Percentiles rank a stretch among this genome's conserved stretches.
Conservation (phyloP, 1,284 basidiomycete genomes). For the Pisolithus thermaeus region DNA sequence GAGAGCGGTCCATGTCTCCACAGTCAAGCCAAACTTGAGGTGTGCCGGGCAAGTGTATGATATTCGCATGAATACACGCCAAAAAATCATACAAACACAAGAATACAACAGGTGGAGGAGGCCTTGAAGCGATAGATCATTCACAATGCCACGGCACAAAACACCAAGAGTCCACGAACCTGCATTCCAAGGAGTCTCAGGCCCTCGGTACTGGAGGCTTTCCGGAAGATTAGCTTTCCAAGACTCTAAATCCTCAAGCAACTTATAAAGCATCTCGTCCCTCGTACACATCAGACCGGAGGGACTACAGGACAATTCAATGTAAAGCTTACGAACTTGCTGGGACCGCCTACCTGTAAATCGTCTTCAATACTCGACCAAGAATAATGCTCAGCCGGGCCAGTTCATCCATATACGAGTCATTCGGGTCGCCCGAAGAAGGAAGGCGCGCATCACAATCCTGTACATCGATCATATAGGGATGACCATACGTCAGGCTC, state of each 20-base stretch:
- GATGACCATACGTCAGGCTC: slow-evolving; percentile 76
- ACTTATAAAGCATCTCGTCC: slow-evolving; percentile 65
- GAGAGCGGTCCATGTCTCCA: slow-evolving; percentile 74
- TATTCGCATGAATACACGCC: slow-evolving; percentile 93
- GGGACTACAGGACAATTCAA: slow-evolving; percentile 46
- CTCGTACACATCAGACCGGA: slow-evolving; percentile 79
- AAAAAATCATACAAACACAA: slow-evolving; percentile 87
- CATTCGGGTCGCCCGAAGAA: slow-evolving; percentile 65
- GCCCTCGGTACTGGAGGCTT: slow-evolving; percentile 67
- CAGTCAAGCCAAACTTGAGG: slow-evolving; percentile 77
- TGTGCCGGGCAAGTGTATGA: slow-evolving; percentile 83
- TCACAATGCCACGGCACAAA: slow-evolving; percentile 6
- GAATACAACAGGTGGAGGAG: slow-evolving; percentile 81
- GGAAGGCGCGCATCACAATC: slow-evolving; percentile 92
- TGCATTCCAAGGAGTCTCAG: slow-evolving; percentile 52
- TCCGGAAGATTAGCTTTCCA: slow-evolving; percentile 78
- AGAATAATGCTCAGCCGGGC: slow-evolving; percentile 83
- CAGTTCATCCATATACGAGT: slow-evolving; percentile 79
- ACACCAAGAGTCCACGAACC: slow-evolving; percentile 40
- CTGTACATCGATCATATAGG: slow-evolving; percentile 87
- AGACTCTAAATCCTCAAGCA: slow-evolving; percentile 70
- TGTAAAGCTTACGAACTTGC: background rate
- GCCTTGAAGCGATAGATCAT: slow-evolving; percentile 37
- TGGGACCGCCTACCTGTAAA: slow-evolving; percentile 60
- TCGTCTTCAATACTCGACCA: slow-evolving; percentile 84